Percentiles rank a stretch among this genome's conserved stretches.
phyloP scores from a whole-genome alignment of 2,329 filamentous ascomycete species.

The Mariannaea elegans region DNA sequence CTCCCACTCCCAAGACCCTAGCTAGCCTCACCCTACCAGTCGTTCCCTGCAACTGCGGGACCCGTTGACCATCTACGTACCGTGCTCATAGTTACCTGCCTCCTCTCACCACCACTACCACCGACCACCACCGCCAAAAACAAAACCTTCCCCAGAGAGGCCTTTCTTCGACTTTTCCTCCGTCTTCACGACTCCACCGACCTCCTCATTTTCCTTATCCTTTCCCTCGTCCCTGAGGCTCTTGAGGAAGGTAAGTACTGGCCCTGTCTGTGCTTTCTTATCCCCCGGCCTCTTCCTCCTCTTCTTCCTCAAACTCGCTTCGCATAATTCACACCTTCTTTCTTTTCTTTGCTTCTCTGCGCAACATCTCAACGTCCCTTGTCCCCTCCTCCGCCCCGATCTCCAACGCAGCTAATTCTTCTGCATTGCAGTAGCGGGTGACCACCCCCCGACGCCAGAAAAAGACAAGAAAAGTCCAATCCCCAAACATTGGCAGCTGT shows the following conservation, averaged over 20 bases:
- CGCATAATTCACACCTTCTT: constrained; percentile 11
- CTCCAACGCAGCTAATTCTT: constrained; percentile 44
- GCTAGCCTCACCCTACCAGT: constrained; percentile 36
- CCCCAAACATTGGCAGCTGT: constrained; percentile 30
- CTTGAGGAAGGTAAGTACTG: constrained; percentile 27
- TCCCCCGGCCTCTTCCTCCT: constrained; percentile 28
- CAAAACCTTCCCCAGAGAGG: constrained; percentile 44
- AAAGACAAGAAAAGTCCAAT: constrained; percentile 23
- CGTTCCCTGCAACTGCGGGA: constrained; percentile 36
- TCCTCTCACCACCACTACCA: constrained; percentile 42
- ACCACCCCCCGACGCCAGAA: constrained; percentile 25
- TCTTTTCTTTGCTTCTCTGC: constrained; percentile 22
- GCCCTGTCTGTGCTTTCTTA: constrained; percentile 30
- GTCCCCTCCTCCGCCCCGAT: constrained; percentile 29
- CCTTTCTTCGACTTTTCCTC: constrained; percentile 41
- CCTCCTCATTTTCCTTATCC: constrained; percentile 44
- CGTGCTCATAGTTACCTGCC: constrained; percentile 42
- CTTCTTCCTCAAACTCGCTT: constrained; percentile 30
- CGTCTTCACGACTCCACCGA: constrained; percentile 48
- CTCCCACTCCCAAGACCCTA: constrained; percentile 28
- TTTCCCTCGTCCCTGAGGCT: constrained; percentile 41
- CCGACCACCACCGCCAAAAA: constrained; percentile 44
- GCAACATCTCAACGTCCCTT: constrained; percentile 21
- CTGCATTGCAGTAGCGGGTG: constrained; percentile 45
- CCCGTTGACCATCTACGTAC: constrained; percentile 36